These are phyloP conservation scores for Lactifluus pinguis DNA, from an alignment of 768 basidiomycete species.

Conservation along the genomic window DNA sequence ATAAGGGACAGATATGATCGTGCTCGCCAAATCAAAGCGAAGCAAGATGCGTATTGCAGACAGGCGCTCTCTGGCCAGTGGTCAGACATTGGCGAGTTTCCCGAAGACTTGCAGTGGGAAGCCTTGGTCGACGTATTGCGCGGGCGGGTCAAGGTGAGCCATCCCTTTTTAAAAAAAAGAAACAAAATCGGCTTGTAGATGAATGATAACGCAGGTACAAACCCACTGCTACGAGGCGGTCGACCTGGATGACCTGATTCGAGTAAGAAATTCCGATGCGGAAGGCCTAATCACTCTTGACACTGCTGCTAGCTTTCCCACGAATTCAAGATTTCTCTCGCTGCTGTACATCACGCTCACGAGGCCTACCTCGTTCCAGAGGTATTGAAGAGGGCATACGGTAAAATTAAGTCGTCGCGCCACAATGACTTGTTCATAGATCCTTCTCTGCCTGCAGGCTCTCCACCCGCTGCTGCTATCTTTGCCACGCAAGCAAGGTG, in stretches of 20 bases:
- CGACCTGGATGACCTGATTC: conserved; percentile 28
- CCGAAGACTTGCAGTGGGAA: conserved; percentile 63
- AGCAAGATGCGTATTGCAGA: conserved; percentile 59
- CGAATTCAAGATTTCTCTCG: conserved; percentile 80
- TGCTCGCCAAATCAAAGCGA: conserved; percentile 53
- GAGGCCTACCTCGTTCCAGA: conserved; percentile 88
- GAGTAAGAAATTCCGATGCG: conserved; percentile 1
- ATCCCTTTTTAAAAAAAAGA: too few relatives aligned
- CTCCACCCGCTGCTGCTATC: conserved; percentile 64
- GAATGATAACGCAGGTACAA: conserved; percentile 29
- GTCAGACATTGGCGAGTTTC: conserved; percentile 44
- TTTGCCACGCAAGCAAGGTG: conserved; percentile 68
- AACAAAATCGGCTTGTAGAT: background rate
- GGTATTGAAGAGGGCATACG: conserved; percentile 63
- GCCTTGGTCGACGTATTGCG: conserved; percentile 60
- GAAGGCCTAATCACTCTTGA: conserved; percentile 39
- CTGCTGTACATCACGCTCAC: conserved; percentile 81
- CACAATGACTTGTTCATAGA: conserved; percentile 39
- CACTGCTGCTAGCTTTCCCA: conserved; percentile 58
- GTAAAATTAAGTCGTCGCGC: conserved; percentile 20
- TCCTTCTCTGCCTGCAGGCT: conserved; percentile 26
- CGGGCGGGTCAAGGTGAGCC: conserved; percentile 59
- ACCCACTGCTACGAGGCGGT: conserved; percentile 35
- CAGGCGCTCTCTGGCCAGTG: conserved; percentile 39
- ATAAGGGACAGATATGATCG: conserved; percentile 40